These are phyloP conservation scores for Elaeis guineensis DNA, from an alignment of 176 grass and related monocot species.

Conservation along the genomic window DNA sequence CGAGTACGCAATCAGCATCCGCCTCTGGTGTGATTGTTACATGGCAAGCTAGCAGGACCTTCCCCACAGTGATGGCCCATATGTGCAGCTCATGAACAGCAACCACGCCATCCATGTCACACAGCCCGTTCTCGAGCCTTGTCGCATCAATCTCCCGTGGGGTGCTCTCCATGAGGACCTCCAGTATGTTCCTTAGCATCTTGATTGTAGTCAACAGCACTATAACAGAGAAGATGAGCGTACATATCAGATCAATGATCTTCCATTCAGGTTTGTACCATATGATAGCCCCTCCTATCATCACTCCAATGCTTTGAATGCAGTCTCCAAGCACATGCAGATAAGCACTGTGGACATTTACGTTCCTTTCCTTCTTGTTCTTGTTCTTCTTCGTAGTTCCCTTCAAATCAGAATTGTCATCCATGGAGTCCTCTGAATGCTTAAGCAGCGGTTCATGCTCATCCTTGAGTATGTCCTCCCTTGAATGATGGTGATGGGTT, in stretches of 20 bases:
- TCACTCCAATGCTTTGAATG: no score
- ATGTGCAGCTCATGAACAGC: conserved; percentile 91
- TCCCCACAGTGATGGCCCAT: conserved; percentile 97
- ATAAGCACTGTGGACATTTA: conserved; percentile 97
- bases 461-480: conserved; percentile 29
- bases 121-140: conserved; percentile 64
- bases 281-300: conserved; percentile 92
- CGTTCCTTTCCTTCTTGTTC: conserved; percentile 64
- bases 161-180: conserved; percentile 95
- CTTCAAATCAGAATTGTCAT: conserved; percentile 11
- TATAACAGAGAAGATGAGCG: conserved; percentile 87
- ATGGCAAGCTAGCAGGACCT: conserved; percentile 88
- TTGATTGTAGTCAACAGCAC: conserved; percentile 72
- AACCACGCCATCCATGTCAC: conserved; percentile 64
- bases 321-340: no score
- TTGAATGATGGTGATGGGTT: conserved; percentile 40
- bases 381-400: conserved; percentile 6
- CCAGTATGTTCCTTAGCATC: conserved; percentile 89
- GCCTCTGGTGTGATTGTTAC: conserved; percentile 58
- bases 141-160: conserved; percentile 82
- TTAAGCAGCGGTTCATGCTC: conserved; percentile 51
- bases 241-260: conserved; percentile 97
- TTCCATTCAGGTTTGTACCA: conserved; percentile 99
- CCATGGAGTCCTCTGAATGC: conserved; percentile 21
- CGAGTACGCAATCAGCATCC: conserved; percentile 70